phyloP scores from a whole-genome alignment of 2,329 filamentous ascomycete genomes.

The Mycosphaerella arachidis region DNA sequence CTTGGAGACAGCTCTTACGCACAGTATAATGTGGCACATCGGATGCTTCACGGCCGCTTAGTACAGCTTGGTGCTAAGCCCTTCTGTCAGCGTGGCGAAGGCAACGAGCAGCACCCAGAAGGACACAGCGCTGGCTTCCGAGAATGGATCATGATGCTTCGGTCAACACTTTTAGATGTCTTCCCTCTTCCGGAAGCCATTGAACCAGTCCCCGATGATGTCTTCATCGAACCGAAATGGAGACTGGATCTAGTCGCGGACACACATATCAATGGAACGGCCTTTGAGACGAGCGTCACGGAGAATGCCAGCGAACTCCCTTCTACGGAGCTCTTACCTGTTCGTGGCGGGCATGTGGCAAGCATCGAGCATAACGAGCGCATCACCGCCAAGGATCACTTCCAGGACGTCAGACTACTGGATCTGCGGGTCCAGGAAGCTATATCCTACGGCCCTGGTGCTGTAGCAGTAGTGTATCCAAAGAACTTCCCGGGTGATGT shows the following conservation, averaged over 20 bases:
- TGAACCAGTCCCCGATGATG: conserved; percentile 67
- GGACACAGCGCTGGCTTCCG: conserved; percentile 55
- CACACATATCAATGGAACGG: background rate
- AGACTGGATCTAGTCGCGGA: conserved; percentile 40
- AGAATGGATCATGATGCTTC: conserved; percentile 51
- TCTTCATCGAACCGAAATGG: conserved; percentile 73
- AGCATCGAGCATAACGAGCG: conserved; percentile 63
- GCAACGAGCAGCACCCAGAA: conserved; percentile 89
- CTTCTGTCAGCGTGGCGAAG: conserved; percentile 75
- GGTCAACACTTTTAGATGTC: conserved; percentile 59
- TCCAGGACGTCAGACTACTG: conserved; percentile 90
- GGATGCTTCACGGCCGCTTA: conserved; percentile 81
- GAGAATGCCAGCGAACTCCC: conserved; percentile 19
- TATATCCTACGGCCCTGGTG: conserved; percentile 62
- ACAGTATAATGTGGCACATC: conserved; percentile 88
- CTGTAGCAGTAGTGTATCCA: conserved; percentile 76
- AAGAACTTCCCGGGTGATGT: conserved; percentile 83
- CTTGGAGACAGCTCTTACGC: conserved; percentile 92
- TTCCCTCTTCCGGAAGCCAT: conserved; percentile 66
- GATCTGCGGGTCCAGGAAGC: conserved; percentile 49
- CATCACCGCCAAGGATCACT: conserved; percentile 71
- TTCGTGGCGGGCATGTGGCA: conserved; percentile 55
- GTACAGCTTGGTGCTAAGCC: conserved; percentile 75
- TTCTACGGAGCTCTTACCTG: conserved; percentile 49
- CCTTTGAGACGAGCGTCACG: no score